These are phyloP conservation scores for Nevesoporus exiguus DNA, from an alignment of 768 basidiomycete genomes.

Conservation along the genomic window DNA sequence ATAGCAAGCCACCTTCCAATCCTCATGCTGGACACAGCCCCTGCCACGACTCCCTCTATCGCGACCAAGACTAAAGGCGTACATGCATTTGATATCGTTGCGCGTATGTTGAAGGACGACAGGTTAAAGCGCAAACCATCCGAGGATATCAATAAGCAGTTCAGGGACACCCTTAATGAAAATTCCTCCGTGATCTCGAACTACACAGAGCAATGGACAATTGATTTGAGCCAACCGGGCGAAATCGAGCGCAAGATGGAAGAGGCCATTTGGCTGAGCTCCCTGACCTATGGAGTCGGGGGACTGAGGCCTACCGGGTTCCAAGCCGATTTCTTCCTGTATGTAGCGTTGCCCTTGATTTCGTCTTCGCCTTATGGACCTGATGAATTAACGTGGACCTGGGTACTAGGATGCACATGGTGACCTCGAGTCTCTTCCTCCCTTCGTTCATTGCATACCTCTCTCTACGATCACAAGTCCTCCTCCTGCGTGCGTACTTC, in stretches of 20 bases:
- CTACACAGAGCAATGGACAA: slow-evolving; percentile 41
- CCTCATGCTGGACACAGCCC: slow-evolving; percentile 6
- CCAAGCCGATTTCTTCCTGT: slow-evolving; percentile 50
- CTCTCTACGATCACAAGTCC: slow-evolving; percentile 15
- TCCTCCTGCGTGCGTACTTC: slow-evolving; percentile 32
- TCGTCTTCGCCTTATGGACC: not conserved
- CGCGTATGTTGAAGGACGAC: slow-evolving; percentile 49
- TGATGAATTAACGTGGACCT: not conserved
- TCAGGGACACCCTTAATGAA: not conserved
- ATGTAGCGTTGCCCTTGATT: not conserved
- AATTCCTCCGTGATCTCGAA: slow-evolving; percentile 1
- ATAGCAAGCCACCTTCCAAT: slow-evolving; percentile 2
- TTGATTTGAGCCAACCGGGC: slow-evolving; percentile 33
- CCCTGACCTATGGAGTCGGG: slow-evolving; percentile 53
- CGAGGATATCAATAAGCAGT: slow-evolving; percentile 25
- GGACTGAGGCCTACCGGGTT: slow-evolving; percentile 53
- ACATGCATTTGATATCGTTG: slow-evolving; percentile 47
- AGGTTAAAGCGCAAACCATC: slow-evolving; percentile 18
- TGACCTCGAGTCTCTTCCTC: slow-evolving; percentile 33
- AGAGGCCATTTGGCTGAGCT: slow-evolving; percentile 56
- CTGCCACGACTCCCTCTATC: not conserved
- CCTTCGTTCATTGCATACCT: slow-evolving; percentile 20
- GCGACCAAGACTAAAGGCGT: slow-evolving; percentile 1
- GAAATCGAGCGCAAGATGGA: slow-evolving; percentile 54
- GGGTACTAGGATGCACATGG: slow-evolving; percentile 24